These are phyloP conservation scores for Candida sithepensis DNA, from an alignment of 805 yeast species.

Conservation along the genomic window DNA sequence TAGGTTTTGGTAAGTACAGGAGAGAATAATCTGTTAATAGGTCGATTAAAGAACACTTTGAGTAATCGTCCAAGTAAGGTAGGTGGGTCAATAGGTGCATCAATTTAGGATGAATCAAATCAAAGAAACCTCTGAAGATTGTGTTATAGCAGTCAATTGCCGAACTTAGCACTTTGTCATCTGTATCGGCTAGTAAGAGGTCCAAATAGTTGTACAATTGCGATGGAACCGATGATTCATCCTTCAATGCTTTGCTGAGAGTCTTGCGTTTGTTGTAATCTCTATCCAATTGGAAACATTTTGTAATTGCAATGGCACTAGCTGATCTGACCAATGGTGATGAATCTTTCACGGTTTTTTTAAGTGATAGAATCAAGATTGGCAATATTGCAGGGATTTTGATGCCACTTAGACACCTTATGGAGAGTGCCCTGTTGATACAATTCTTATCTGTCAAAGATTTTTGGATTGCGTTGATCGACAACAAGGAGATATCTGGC, in stretches of 20 bases:
- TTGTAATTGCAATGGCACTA: slow-evolving; percentile 71
- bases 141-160: slow-evolving; percentile 56
- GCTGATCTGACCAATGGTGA: slow-evolving; percentile 78
- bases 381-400: slow-evolving; percentile 78
- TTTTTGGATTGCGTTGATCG: slow-evolving; percentile 90
- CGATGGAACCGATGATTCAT: slow-evolving; percentile 37
- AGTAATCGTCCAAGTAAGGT: slow-evolving; percentile 65
- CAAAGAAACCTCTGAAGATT: slow-evolving; percentile 55
- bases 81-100: slow-evolving; percentile 40
- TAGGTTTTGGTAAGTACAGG: slow-evolving; percentile 54
- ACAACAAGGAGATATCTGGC: slow-evolving; percentile 84
- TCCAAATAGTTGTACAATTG: slow-evolving; percentile 50
- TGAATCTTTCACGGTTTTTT: slow-evolving; percentile 63
- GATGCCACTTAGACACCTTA: slow-evolving; percentile 80
- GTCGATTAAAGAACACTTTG: slow-evolving; percentile 58
- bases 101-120: slow-evolving; percentile 67
- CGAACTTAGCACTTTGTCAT: slow-evolving; percentile 63
- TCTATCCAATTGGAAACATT: slow-evolving; percentile 39
- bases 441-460: slow-evolving; percentile 69
- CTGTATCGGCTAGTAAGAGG: slow-evolving; percentile 60
- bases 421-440: slow-evolving; percentile 63
- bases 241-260: slow-evolving; percentile 12
- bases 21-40: slow-evolving; percentile 66
- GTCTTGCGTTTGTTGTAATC: slow-evolving; percentile 17
- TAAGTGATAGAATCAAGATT: slow-evolving; percentile 68